Percentiles rank a stretch among this genome's conserved stretches.
phyloP scores from a whole-genome alignment of 768 basidiomycete species.

The Leccinum rimulosum region DNA sequence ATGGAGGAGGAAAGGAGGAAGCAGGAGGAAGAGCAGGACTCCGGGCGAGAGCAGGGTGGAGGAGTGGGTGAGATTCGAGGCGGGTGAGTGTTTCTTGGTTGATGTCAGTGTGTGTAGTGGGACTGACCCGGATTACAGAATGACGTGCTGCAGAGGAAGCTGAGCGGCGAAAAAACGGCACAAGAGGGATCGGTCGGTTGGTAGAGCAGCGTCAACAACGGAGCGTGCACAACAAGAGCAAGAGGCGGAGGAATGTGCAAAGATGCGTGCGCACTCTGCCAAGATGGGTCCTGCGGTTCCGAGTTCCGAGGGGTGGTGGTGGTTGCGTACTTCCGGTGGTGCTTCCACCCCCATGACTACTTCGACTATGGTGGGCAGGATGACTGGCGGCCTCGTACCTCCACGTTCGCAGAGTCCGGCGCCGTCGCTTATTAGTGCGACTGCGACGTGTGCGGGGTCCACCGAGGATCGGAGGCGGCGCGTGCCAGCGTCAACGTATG shows the following conservation, averaged over 20 bases:
- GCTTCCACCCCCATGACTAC: constrained; percentile 14
- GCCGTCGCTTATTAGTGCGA: constrained; percentile 20
- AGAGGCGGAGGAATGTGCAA: constrained; percentile 56
- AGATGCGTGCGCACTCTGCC: constrained; percentile 30
- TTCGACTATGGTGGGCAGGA: background rate
- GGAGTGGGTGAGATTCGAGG: no score
- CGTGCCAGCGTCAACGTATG: constrained; percentile 54
- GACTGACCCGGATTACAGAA: no score
- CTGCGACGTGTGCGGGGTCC: background rate
- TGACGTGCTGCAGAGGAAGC: no score
- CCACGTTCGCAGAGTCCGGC: constrained; percentile 58
- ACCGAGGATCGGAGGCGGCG: constrained; percentile 29
- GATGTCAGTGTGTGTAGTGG: no score
- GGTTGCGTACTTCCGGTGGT: constrained; percentile 16
- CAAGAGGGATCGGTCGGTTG: no score
- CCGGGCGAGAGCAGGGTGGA: no score
- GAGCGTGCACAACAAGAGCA: constrained; percentile 63
- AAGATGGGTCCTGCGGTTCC: constrained; percentile 24
- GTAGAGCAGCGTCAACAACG: constrained; percentile 44
- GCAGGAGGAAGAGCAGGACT: no score
- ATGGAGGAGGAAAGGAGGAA: no score
- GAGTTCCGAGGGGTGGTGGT: constrained; percentile 21
- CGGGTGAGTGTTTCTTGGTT: no score
- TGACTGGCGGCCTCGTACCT: constrained; percentile 25
- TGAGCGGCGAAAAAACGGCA: no score